Base-by-base conservation (phyloP, 2,329 filamentous ascomycete species). In the Pseudogymnoascus pannorum region DNA sequence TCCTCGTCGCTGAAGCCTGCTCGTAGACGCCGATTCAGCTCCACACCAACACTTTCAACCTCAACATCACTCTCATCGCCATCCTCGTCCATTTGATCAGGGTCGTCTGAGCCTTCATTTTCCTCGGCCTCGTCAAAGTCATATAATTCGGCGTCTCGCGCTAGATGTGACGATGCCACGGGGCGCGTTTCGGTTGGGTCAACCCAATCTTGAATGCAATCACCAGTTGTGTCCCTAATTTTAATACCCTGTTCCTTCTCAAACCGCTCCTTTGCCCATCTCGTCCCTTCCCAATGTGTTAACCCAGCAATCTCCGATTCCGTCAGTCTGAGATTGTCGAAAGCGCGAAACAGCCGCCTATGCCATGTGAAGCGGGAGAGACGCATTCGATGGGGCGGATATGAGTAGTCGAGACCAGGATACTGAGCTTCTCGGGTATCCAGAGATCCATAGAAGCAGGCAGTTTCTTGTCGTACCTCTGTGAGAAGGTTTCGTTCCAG, bases 201-300 rank as follows among this genome's bases (percentile, higher is more conserved):
- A 20, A 85, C 77, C 81, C 81, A 91, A 63, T 83, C 79, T 3
- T 77, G 75, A 62, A 92, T 86, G 22, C 82, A 86, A 68, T 89
- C 86, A 59, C 82, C 83, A 1, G 88, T 87, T 5, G 89, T 91
- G 70, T 93, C 89, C 57, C 77, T 74, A 64, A 93, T 91, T 29
- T 75, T 75, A 62, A 88, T 80, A 33, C 85, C 85, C 69, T 91
- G 87, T 70, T 92, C 89, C 62, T 81, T 81, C 77, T 93, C 89
- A 70, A 86, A 93, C 60, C 88, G 83, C 71, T 92, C 87, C 71
- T 91, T 87, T 64, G 89, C 89, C 89, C 89, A 92, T 64, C 87
- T 85, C 8, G 89, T 92, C 62, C 89, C 89, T 76, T 92, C 89
- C 89, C 89, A 93, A 70, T 89, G 87, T 62, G 89, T 92, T 71